Base-by-base conservation (phyloP, 2,329 filamentous ascomycete genomes). In the Penicillium occitanis region DNA sequence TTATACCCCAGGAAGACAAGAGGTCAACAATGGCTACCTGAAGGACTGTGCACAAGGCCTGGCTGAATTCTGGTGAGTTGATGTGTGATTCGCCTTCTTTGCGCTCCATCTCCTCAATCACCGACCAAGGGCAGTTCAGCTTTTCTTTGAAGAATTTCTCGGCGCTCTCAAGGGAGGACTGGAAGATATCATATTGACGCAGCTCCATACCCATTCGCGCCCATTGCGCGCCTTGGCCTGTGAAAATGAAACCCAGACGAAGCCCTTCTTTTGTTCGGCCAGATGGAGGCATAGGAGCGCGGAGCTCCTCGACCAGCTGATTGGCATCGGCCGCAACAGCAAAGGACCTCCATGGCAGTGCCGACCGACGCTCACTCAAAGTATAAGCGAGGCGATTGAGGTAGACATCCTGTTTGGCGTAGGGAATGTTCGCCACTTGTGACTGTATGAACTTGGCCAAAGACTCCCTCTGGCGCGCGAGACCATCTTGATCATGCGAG, bases 11-110 rank as follows among this genome's bases (percentile, higher is more conserved):
- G 2, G 79, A 78, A 30, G 75, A 55, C 1, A 86, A 72, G 2
- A 86, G 73, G 14, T 80, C 75, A 0, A 79, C 77, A 6, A 86
- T 69, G 1, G 79, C 80, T 2, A 86, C 71, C 70, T 86, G 84
- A 1, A 86, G 64, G 11, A 63, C 64, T n/a, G 60, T 46, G 44
- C 64, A 63, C 8, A 66, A 42, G 5, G 64, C 25, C 51, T 66
- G 65, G 14, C 59, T 63, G 33, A 48, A 58, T 28, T 17, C 25
- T 5, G 64, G 35, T 5, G 28, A 28, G n/a, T 33, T 28, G 25
- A 51, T 51, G 13, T 17, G 22, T 5, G 48, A 51, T 5, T 51
- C 48, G 8, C 5, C 48, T 28, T 30, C 48, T 28, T 30, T 13
- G 0, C 25, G 48, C 13, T 28, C 13, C 25, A 53, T 17, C 50